Evolutionary conservation across 352 stramenopile species (phyloP).

Genomic region (Pythium rishiriense): DNA sequence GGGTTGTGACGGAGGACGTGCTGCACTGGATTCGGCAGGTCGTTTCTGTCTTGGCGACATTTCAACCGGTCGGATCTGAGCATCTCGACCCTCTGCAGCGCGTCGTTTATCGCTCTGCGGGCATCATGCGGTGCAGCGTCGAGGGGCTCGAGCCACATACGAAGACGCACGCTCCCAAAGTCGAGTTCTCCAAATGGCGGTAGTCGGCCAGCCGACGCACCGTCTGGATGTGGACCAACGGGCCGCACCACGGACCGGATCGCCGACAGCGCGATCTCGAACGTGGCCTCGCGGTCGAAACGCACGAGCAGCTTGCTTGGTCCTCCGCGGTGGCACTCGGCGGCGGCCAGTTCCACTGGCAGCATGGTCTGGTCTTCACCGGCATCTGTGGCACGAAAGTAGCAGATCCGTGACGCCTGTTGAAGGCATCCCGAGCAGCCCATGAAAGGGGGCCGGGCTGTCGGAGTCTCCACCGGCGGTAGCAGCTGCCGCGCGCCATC

Average conservation of each 20-base stretch:
- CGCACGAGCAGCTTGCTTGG: constrained; percentile 22
- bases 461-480: not conserved
- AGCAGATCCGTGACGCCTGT: constrained; percentile 33
- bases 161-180: constrained; percentile 34
- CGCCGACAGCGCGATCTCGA: constrained; percentile 25
- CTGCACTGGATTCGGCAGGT: constrained; percentile 7
- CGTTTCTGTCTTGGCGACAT: not conserved
- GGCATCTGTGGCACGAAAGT: constrained; percentile 25
- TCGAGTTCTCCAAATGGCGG: constrained; percentile 36
- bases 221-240: constrained; percentile 1
- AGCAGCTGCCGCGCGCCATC: constrained; percentile 1
- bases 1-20: constrained; percentile 30
- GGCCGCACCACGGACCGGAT: constrained; percentile 17
- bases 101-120: constrained; percentile 12
- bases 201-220: not conserved
- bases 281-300: constrained; percentile 31
- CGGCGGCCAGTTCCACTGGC: constrained; percentile 27
- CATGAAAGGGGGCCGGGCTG: not conserved
- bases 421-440: constrained; percentile 41
- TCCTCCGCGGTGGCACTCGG: not conserved
- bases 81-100: constrained; percentile 18
- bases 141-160: constrained; percentile 40
- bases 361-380: constrained; percentile 40
- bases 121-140: constrained; percentile 4
- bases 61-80: constrained; percentile 3